Base-by-base conservation (phyloP, 2,329 filamentous ascomycete species). In the Chrysosporium queenslandicum region DNA sequence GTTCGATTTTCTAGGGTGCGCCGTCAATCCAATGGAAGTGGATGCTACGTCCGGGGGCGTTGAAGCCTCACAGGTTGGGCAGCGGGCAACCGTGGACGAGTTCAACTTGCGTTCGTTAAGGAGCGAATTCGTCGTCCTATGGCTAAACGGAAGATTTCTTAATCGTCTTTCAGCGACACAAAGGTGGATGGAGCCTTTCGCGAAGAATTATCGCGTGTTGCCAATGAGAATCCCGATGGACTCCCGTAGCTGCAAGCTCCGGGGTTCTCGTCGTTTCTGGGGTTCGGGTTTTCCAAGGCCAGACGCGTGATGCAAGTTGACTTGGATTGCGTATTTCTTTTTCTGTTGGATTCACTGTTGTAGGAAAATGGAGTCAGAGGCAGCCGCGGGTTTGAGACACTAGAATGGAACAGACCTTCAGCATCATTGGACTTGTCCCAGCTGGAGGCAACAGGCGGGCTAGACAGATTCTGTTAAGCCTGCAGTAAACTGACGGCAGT, bases 1-100 rank as follows among this genome's bases (percentile, higher is more conserved):
- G 49, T 29, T 45, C 29, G 30, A 46, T 37, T 45, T 46, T 46
- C 49, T 9, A 40, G 49, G 49, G 41, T 45, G 37, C 39, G 40
- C 14, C 29, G n/a, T 34, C 2, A 52, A 46, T 37, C 49, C 49
- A 52, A 52, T 52, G 49, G n/a, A 46, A n/a, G 18, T 14, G 11
- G 41, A 23, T 18, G 40, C 29, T 25, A 52, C 29, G 12, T 23
- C 20, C 27, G 6, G 37, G 47, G 37, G 40, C 7, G 18, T 30
- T 62, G 59, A 59, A 68, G 67, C 66, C 67, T 70, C 67, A 68
- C 67, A 53, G 54, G 58, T 67, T 69, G 64, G 67, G 67, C 66
- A 67, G 40, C 46, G n/a, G 29, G 27, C 34, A 53, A 14, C 11
- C 3, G 14, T 29, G 29, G 25, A 42, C 20, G 16, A 23, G 21